Evolutionary conservation across 2,329 filamentous ascomycete genomes (phyloP).

Genomic region (Thelonectria blattea): DNA sequence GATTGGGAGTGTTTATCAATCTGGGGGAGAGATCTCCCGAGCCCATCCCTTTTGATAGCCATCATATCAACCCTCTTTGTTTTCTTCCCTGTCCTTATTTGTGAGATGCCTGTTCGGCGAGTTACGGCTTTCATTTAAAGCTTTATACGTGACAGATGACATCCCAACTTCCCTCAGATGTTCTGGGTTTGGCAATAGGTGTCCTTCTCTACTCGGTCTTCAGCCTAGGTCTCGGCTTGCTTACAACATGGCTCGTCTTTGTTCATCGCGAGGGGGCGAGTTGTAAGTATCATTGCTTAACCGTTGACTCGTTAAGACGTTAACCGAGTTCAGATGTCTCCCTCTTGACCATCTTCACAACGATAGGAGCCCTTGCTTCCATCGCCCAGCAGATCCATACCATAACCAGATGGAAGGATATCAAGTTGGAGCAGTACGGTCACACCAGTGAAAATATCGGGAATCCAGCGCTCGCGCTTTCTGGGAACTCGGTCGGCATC

Average conservation of each 20-base stretch:
- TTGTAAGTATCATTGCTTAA: constrained; percentile 42
- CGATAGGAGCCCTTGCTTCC: constrained; percentile 46
- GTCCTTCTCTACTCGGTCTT: constrained; percentile 19
- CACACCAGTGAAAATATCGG: constrained; percentile 43
- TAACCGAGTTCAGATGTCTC: constrained; percentile 45
- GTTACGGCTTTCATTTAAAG: not conserved
- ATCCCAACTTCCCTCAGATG: constrained; percentile 15
- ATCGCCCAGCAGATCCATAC: constrained; percentile 52
- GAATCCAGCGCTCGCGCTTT: constrained; percentile 50
- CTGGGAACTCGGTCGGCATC: constrained; percentile 47
- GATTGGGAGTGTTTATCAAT: not conserved
- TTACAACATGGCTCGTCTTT: constrained; percentile 43
- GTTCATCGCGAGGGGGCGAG: constrained; percentile 48
- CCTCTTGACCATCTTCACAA: constrained; percentile 46
- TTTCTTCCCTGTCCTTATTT: not conserved
- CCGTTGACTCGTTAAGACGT: not conserved
- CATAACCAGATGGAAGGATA: constrained; percentile 46
- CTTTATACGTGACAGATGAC: not conserved
- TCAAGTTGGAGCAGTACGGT: constrained; percentile 48
- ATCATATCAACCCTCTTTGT: not conserved
- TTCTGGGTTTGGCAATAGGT: constrained; percentile 11
- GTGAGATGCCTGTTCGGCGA: not conserved
- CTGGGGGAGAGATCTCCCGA: not conserved
- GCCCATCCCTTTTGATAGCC: not conserved
- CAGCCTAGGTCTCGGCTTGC: constrained; percentile 7